Base-by-base conservation (phyloP, 2,329 filamentous ascomycete genomes). In the Penicillium glabrum region DNA sequence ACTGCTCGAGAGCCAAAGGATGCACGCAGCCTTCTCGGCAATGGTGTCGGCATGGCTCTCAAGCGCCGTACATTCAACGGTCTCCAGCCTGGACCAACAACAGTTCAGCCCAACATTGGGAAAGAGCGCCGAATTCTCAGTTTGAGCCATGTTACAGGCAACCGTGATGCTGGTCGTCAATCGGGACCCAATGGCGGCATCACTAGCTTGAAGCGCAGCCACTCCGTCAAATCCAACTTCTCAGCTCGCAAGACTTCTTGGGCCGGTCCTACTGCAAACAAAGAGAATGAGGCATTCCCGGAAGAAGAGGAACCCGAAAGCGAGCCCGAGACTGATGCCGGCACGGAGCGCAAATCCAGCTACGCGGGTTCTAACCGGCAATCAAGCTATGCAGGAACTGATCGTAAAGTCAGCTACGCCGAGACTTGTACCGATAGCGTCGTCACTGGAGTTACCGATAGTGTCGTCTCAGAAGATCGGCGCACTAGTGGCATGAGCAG, bases 61-160 rank as follows among this genome's bases (percentile, higher is more conserved):
- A 83, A 77, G 76, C 83, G 66, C 80, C 82, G 72, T 75, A 81
- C 70, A 56, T 60, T 83, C 69, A 67, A 77, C 75, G 50, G 76
- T 69, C 52, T 73, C 67, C 54, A 69, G 14, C 57, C 65, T 14
- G 70, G 70, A 24, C 73, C 84, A 2, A 79, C 76, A 19, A 75
- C 82, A 2, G 62, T 66, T 21, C 73, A 77, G 43, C 72, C 77
- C 3, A 74, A 75, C 47, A 77, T 79, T 19, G 78, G 84, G 67
- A 69, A 82, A 75, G 83, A 86, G 70, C 84, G 93, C 41, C 87
- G 95, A 48, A 97, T 98, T 67, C 84, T 96, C 57, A 96, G 91
- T 50, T 84, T 98, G 35, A 96, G 89, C 71, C 91, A 97, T 75
- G 96, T 98, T 65, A 90, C 86, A 53, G 87, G 88, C 71, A 93